Percentiles rank a stretch among this genome's conserved stretches.
Conservation (phyloP, 2,329 filamentous ascomycete genomes). For the Myriosclerotinia duriaeana region DNA sequence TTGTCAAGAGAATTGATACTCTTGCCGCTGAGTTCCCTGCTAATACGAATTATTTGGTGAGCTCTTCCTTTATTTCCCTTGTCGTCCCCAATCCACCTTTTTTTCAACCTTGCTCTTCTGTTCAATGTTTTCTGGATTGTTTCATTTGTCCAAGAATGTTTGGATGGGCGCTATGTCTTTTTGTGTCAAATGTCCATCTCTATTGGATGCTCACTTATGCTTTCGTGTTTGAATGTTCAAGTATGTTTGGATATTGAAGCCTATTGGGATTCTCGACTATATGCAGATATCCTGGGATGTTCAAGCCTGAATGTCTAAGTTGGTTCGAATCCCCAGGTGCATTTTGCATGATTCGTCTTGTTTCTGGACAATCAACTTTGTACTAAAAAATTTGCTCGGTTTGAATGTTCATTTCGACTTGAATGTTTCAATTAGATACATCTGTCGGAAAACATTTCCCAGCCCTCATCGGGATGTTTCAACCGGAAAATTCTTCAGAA, state of each 20-base stretch:
- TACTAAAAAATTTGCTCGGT: too few species aligned
- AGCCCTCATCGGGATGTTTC: neutral
- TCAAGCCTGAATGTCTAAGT: neutral
- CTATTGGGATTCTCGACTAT: too few species aligned
- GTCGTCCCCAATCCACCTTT: neutral
- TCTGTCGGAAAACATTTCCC: too few species aligned
- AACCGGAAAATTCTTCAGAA: neutral
- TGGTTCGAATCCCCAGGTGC: neutral
- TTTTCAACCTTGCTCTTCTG: neutral
- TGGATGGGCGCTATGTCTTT: too few species aligned
- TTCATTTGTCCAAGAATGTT: neutral
- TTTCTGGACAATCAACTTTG: neutral
- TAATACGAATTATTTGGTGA: conserved; percentile 78
- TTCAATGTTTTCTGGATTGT: neutral
- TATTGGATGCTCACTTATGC: neutral
- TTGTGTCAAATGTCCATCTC: too few species aligned
- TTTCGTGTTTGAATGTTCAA: neutral
- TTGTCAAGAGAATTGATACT: conserved; percentile 98
- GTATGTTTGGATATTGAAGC: neutral
- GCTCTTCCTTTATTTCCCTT: neutral
- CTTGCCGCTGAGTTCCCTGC: conserved; percentile 95
- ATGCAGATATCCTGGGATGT: neutral
- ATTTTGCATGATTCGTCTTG: neutral
- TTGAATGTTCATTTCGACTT: neutral
- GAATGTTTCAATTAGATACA: neutral